Evolutionary conservation across 108 stramenopile species (phyloP).

Genomic region (Pseudonitzschia multiseries): DNA sequence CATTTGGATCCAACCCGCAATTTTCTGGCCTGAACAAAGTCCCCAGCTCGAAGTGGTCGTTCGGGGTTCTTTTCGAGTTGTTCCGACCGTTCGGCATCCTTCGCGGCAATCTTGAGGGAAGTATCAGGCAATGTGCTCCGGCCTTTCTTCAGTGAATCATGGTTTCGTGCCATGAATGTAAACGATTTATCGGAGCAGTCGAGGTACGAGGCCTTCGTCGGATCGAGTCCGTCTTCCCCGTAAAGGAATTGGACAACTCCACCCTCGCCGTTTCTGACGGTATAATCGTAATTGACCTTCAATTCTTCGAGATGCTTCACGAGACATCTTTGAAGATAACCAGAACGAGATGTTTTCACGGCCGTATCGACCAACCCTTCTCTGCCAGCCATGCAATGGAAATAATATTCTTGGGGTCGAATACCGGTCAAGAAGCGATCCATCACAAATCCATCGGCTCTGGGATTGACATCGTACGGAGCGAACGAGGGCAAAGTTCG

Average conservation of each 20-base stretch:
- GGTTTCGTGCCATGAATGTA: conserved; percentile 87
- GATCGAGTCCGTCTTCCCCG: conserved; percentile 98
- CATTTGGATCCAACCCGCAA: conserved; percentile 68
- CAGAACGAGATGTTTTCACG: conserved; percentile 98
- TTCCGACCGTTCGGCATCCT: conserved; percentile 47
- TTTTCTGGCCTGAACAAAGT: conserved; percentile 63
- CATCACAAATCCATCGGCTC: conserved; percentile 98
- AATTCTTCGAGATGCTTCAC: conserved; percentile 98
- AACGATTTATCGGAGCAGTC: conserved; percentile 83
- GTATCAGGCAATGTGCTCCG: conserved; percentile 59
- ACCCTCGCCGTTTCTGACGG: conserved; percentile 97
- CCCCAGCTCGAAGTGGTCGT: conserved; percentile 42
- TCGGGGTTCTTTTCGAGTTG: conserved; percentile 34
- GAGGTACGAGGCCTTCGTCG: conserved; percentile 83
- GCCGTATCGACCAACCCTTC: conserved; percentile 97
- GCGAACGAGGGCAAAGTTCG: conserved; percentile 97
- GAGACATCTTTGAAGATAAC: conserved; percentile 98
- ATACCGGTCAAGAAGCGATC: conserved; percentile 98
- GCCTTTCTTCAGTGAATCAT: conserved; percentile 64
- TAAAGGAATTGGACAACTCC: conserved; percentile 98
- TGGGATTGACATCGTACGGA: conserved; percentile 93
- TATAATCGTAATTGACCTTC: conserved; percentile 94
- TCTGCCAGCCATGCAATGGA: conserved; percentile 99
- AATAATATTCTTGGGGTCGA: conserved; percentile 99
- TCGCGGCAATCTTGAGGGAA: conserved; percentile 58